Evolutionary conservation across 345 rosid genomes (phyloP), one percentile per base, ranked within the genome.

Genomic region (Pistacia vera): DNA sequence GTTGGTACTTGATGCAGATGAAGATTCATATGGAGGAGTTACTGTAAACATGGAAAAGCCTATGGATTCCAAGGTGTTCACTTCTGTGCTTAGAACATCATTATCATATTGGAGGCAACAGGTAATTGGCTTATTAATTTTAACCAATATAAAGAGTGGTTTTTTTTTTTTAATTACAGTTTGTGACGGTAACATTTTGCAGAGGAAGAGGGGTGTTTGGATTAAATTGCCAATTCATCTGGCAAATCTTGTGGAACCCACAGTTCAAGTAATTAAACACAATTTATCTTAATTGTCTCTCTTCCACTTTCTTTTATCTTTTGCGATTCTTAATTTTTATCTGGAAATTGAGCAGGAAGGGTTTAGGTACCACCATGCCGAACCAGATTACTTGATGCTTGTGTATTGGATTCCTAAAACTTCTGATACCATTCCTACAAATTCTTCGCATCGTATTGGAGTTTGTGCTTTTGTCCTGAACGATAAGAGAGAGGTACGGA

Each of bases 201-300:
- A 94, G 98, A 93, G 93, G 41, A 94, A 86, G 83, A 85, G 48
- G 67, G 93, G 85, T 4, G 80, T 92, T 74, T 94, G 97, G 98
- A 86, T 94, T 68, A 92, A 91, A 64, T 71, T 94, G 79, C 90
- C 91, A 3, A 80, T 86, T 58, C 46, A 63, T 72, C 77, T 66
- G 63, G 83, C 86, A 20, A 80, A 85, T 85, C 91, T 92, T 65
- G 89, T 94, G 4, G 85, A 85, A 35, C 46, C 89, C 49, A 72
- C 79, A 20, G 87, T 87, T 73, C 70, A 84, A 89, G 94, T 90
- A 79, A 14, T 38, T 11, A 30, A n/a, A 7, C 3, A 20, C 41
- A 63, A 25, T 11, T 22, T 8, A 60, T 60, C 25, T 25, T 25
- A 25, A 1, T 25, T 0, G 4, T 60, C 1, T 28, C 10, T 25